Evolutionary conservation across 1,139 yeast genomes (phyloP).

Genomic region (Hansenula lynferdii): DNA sequence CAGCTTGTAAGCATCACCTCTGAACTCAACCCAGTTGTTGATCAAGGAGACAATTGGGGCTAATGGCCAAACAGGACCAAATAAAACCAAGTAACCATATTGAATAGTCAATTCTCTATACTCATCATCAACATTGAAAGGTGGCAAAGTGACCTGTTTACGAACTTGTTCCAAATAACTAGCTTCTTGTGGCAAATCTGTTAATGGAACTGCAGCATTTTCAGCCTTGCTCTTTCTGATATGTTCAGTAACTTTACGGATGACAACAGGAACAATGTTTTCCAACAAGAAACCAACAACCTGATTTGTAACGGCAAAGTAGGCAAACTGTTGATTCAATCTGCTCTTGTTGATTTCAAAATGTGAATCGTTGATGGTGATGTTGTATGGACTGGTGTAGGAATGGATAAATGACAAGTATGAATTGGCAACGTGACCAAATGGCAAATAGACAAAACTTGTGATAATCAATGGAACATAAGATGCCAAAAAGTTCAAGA

Average conservation of each 20-base stretch:
- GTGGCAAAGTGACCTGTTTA: constrained; percentile 47
- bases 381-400: constrained; percentile 16
- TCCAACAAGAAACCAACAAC: constrained; percentile 58
- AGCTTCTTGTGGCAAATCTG: constrained; percentile 50
- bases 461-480: constrained; percentile 84
- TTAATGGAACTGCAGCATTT: constrained; percentile 24
- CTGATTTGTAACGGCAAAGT: constrained; percentile 78
- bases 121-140: constrained; percentile 65
- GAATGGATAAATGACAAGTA: constrained; percentile 15
- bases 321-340: constrained; percentile 68
- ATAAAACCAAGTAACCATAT: constrained; percentile 77
- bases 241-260: constrained; percentile 28
- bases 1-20: constrained; percentile 41
- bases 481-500: constrained; percentile 72
- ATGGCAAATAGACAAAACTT: constrained; percentile 82
- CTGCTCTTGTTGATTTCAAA: constrained; percentile 64
- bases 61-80: constrained; percentile 90
- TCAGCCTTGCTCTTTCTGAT: constrained; percentile 26
- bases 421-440: constrained; percentile 61
- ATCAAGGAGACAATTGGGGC: constrained; percentile 69
- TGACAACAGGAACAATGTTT: constrained; percentile 49
- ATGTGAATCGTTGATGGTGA: constrained; percentile 41
- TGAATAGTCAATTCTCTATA: constrained; percentile 70
- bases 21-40: constrained; percentile 55
- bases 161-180: constrained; percentile 54